Base-by-base conservation (phyloP, 202 grass and related monocot species). In the Schoenoplectus tabernaemontani region DNA sequence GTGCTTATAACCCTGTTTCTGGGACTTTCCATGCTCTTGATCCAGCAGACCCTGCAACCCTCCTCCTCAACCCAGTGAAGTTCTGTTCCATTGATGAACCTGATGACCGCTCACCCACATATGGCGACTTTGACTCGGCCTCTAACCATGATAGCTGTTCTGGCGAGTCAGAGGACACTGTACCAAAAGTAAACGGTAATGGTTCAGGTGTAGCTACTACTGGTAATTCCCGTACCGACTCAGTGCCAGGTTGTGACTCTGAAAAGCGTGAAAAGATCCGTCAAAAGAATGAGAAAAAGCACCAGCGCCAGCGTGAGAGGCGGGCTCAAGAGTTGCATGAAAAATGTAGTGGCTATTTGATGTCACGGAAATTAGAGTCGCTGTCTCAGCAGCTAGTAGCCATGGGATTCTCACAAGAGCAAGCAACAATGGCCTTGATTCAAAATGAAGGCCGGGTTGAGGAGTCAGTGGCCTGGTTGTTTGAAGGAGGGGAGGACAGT, bases 261-360 rank as follows among this genome's bases (percentile, higher is more conserved):
- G 95, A 94, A 83, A 98, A 98, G 84, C 91, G 95, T 46, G 91
- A 98, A 71, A 98, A 98, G 86, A 98, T 98, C 74, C 87, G 95
- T 51, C 95, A 92, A 62, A 98, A 98, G 81, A 98, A 98, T 86
- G 95, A 98, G 83, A 98, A 87, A 72, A 98, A 98, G 42, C 95
- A 98, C 87, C 95, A 98, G 80, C 84, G 95, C 44, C 91, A 98
- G 78, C 93, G 90, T 86, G 95, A 98, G 86, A 90, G 89, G 75
- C 84, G 95, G 22, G 89, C 89, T 39, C 95, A 95, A 81, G 95
- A 94, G 78, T 87, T 98, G 74, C 91, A 98, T 37, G 95, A 98
- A 73, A 90, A 92, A 57, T 98, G 91, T 78, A 94, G 87, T 32
- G 91, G 91, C 23, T 98, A 94, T 58, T 82, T 98, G 42, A 98